phyloP scores from a whole-genome alignment of 2,329 filamentous ascomycete genomes.

The Nigrospora oryzae region DNA sequence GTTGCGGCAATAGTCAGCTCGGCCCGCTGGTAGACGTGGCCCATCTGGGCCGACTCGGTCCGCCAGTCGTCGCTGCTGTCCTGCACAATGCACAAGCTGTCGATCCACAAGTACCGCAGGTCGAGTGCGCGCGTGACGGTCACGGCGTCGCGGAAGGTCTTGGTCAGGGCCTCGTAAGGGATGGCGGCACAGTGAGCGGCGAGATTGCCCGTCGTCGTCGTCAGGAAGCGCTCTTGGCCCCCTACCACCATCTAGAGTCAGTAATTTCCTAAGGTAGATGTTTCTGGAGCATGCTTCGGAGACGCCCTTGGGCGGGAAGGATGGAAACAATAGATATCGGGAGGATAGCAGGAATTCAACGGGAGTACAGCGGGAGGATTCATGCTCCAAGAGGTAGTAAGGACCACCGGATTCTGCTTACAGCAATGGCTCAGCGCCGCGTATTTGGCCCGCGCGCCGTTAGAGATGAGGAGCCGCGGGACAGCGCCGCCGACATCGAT shows the following conservation, averaged over 20 bases:
- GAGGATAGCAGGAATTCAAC: no score
- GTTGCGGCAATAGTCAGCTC: constrained; percentile 1
- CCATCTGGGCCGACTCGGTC: background rate
- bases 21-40: constrained; percentile 1
- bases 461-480: background rate
- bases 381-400: no score
- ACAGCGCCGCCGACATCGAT: background rate
- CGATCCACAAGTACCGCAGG: constrained; percentile 3
- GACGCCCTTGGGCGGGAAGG: no score
- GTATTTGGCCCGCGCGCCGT: background rate
- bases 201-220: background rate
- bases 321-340: no score
- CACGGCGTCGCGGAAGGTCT: constrained; percentile 3
- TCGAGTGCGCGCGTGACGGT: background rate
- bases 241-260: no score
- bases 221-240: background rate
- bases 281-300: no score
- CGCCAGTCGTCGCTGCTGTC: constrained; percentile 1
- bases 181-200: background rate
- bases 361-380: no score
- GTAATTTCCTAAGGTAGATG: no score
- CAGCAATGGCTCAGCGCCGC: background rate
- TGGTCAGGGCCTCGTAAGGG: background rate
- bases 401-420: no score
- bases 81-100: constrained; percentile 4